A percentile compares a stretch with the other conserved stretches of the same genome.
These are phyloP conservation scores for Paramarasmius palmivorus DNA, from an alignment of 1,284 basidiomycete genomes.

Conservation along the genomic window DNA sequence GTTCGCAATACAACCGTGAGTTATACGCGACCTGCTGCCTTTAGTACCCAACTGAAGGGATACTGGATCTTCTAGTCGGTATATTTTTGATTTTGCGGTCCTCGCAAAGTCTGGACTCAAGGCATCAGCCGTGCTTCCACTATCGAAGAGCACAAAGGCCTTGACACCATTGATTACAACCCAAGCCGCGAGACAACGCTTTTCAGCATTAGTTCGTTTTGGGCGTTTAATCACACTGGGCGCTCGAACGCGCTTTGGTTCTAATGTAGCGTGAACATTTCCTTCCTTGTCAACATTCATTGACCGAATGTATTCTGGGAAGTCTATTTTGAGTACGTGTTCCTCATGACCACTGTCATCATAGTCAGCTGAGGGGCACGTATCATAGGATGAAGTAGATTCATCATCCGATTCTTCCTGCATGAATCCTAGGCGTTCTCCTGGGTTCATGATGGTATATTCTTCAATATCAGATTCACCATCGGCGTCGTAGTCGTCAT, in stretches of 20 bases:
- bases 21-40: constrained; percentile 24
- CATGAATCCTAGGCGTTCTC: too few relatives aligned
- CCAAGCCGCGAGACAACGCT: constrained; percentile 10
- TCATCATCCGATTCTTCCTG: too few relatives aligned
- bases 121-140: constrained; percentile 23
- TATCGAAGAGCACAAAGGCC: constrained; percentile 22
- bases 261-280: not conserved
- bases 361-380: too few relatives aligned
- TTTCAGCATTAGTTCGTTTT: not conserved
- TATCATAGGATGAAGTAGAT: too few relatives aligned
- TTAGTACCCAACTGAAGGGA: constrained; percentile 23
- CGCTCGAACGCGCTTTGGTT: not conserved
- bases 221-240: constrained; percentile 1
- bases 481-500: too few relatives aligned
- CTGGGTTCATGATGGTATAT: too few relatives aligned
- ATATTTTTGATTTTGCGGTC: constrained; percentile 2
- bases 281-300: not conserved
- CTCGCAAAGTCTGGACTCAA: constrained; percentile 21
- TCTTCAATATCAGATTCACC: too few relatives aligned
- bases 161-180: constrained; percentile 18
- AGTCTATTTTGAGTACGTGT: not conserved
- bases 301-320: not conserved
- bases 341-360: too few relatives aligned
- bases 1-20: constrained; percentile 16
- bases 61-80: constrained; percentile 22